Conservation (phyloP, 441 rosid genomes). For the Populus trichocarpa region DNA sequence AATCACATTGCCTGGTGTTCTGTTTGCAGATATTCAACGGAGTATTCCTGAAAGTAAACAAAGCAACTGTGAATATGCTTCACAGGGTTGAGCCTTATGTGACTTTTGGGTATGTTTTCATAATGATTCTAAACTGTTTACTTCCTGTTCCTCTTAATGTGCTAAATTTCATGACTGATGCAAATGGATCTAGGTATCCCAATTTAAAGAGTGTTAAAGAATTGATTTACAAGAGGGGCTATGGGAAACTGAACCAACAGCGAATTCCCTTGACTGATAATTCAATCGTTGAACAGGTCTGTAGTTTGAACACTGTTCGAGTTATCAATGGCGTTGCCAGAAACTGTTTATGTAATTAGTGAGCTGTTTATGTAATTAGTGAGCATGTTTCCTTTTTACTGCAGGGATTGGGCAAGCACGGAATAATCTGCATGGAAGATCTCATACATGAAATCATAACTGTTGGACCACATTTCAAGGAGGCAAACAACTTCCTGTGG, state of each 20-base stretch:
- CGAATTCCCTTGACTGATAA: conserved; percentile 69
- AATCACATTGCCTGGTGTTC: too few relatives aligned
- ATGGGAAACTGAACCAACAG: conserved; percentile 65
- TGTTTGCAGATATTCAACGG: conserved; percentile 60
- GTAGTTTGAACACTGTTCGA: not conserved
- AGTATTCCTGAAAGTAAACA: conserved; percentile 80
- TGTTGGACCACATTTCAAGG: conserved; percentile 73
- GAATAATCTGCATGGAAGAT: conserved; percentile 60
- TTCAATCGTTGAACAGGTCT: conserved; percentile 62
- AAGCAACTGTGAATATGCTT: conserved; percentile 82
- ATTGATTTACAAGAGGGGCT: conserved; percentile 72
- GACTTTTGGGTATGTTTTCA: conserved; percentile 55
- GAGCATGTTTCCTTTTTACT: not conserved
- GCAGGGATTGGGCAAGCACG: conserved; percentile 59
- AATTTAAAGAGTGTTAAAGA: conserved; percentile 75
- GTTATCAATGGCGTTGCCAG: not conserved
- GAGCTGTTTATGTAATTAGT: not conserved
- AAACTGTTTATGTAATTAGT: not conserved
- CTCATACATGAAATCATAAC: conserved; percentile 69
- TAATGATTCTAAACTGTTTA: not conserved
- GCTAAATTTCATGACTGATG: not conserved
- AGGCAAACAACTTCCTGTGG: conserved; percentile 75
- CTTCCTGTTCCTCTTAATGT: not conserved
- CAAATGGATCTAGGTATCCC: conserved; percentile 43
- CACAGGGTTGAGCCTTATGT: conserved; percentile 85